phyloP scores from a whole-genome alignment of 441 rosid genomes.

The Pelargonium cotyledonis region DNA sequence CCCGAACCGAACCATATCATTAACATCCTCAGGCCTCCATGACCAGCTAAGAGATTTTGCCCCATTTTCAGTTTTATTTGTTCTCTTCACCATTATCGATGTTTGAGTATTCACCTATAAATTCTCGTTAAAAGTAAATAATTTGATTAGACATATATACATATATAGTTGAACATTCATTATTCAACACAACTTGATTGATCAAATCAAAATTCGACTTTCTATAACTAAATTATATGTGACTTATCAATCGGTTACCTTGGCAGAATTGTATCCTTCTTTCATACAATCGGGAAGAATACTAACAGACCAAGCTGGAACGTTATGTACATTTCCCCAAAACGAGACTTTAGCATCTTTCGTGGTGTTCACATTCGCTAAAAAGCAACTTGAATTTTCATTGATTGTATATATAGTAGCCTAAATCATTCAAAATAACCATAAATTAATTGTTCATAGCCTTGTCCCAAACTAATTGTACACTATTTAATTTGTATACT shows the following conservation, averaged over 20 bases:
- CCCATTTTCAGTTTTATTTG: slow-evolving; percentile 38
- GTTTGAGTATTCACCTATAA: slow-evolving; percentile 48
- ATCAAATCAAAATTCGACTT: no score
- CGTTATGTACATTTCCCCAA: slow-evolving; percentile 22
- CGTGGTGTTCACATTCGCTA: slow-evolving; percentile 35
- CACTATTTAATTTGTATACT: neutral
- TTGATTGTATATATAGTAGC: slow-evolving; percentile 34
- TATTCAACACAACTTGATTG: neutral
- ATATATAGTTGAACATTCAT: neutral
- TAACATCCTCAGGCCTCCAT: slow-evolving; percentile 57
- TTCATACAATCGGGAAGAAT: slow-evolving; percentile 46
- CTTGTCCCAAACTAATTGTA: no score
- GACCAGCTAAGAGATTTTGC: slow-evolving; percentile 40
- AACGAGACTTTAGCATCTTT: slow-evolving; percentile 31
- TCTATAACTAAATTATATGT: no score
- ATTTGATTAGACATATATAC: neutral
- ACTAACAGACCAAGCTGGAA: slow-evolving; percentile 66
- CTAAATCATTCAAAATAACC: slow-evolving; percentile 17
- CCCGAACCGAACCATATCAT: slow-evolving; percentile 26
- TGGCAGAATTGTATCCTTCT: slow-evolving; percentile 46
- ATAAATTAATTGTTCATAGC: neutral
- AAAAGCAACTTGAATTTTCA: slow-evolving; percentile 48
- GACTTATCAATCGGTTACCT: slow-evolving; percentile 25
- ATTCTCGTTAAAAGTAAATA: neutral
- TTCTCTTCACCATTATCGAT: slow-evolving; percentile 39